Evolutionary conservation across 352 stramenopile species (phyloP), one percentile per base, ranked within the genome.

Genomic region (Phytopythium aichiense): DNA sequence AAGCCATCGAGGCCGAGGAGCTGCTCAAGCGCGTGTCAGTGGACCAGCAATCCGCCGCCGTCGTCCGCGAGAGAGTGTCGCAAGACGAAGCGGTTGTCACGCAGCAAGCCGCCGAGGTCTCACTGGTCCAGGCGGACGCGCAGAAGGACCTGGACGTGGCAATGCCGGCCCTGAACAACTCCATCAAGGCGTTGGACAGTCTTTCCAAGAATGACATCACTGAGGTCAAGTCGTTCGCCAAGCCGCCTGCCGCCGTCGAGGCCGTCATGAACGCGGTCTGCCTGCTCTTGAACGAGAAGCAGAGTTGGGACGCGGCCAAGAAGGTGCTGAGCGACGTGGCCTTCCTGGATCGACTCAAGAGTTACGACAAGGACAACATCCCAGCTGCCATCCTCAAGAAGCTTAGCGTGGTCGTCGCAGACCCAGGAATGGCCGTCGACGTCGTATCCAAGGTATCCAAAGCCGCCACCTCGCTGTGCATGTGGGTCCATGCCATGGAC

Each of bases 331-430:
- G 74, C 15, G 88, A 97, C 58, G 76, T 89, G 7, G 71, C 71
- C 20, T 98, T 98, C 63, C 67, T 98, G 51, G 92, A 98, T 20
- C 85, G 91, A 20, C 72, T 98, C 20, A 96, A 95, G 64, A 84
- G 69, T 38, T 98, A 92, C 54, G 94, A 98, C 72, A 98, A 98
- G 72, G 94, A 98, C 69, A 98, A 98, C 68, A 98, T 98, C 65
- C 84, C 88, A 0, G 63, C 73, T 0, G 64, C 83, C 2, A 91
- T 79, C 5, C 64, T 98, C 6, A 97, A 97, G 64, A 98, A 98
- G 67, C 73, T 98, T 2, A 77, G 79, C 30, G 84, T 89, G 49
- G 91, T 88, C 33, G 82, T 97, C 0, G 72, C 76, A 0, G 87
- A 95, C 23, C 86, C 89, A 7, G 83, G 82, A 4, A 97, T 98